These are phyloP conservation scores for Usnea hakonensis DNA, from an alignment of 495 filamentous ascomycete species.

Conservation along the genomic window DNA sequence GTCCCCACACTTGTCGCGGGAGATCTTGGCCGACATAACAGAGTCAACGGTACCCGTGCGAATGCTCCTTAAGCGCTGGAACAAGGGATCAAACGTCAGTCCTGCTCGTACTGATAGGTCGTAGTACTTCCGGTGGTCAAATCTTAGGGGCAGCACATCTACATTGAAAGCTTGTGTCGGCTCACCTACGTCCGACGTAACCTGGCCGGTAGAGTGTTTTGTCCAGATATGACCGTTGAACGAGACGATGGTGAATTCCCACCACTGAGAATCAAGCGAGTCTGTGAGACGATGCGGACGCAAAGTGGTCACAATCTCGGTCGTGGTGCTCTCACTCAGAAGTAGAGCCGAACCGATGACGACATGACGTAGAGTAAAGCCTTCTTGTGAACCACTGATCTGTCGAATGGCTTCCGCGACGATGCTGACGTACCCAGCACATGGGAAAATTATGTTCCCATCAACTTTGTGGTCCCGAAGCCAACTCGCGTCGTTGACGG, in stretches of 20 bases:
- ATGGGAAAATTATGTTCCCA: slow-evolving; percentile 40
- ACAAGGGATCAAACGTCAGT: not conserved
- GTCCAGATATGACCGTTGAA: slow-evolving; percentile 28
- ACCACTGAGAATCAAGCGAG: slow-evolving; percentile 29
- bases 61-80: not conserved
- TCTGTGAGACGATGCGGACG: slow-evolving; percentile 24
- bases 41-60: not conserved
- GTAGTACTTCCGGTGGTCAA: not conserved
- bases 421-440: slow-evolving; percentile 42
- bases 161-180: slow-evolving; percentile 2
- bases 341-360: slow-evolving; percentile 18
- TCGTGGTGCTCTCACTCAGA: slow-evolving; percentile 18
- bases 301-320: slow-evolving; percentile 12
- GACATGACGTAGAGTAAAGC: not conserved
- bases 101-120: not conserved
- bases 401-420: slow-evolving; percentile 35
- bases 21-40: not conserved
- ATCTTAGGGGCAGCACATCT: slow-evolving; percentile 17
- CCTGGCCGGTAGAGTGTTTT: slow-evolving; percentile 31
- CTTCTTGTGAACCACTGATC: not conserved
- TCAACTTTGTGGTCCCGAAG: slow-evolving; percentile 35
- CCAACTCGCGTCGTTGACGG: slow-evolving; percentile 42
- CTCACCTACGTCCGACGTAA: not conserved
- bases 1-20: not conserved
- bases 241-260: slow-evolving; percentile 30